Percentiles rank a stretch among this genome's conserved stretches.
phyloP scores from a whole-genome alignment of 345 rosid genomes.

The Populus tremula region DNA sequence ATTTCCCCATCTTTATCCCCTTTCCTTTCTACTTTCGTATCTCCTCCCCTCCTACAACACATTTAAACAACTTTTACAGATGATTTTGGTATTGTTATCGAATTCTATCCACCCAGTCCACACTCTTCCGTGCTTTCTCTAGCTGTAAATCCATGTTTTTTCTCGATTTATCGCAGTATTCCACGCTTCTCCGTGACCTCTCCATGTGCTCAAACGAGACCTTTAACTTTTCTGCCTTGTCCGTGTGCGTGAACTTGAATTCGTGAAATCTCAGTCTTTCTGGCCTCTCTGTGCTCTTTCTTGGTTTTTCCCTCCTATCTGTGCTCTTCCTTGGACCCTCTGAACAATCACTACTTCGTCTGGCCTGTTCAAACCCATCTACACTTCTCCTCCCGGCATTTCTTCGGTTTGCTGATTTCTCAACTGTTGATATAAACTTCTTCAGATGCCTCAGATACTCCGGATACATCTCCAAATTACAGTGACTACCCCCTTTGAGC shows the following conservation, averaged over 20 bases:
- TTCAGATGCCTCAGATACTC: constrained; percentile 86
- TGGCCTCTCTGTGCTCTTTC: constrained; percentile 57
- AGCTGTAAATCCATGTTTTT: constrained; percentile 66
- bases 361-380: constrained; percentile 49
- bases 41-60: constrained; percentile 1
- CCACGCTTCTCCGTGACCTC: constrained; percentile 90
- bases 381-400: constrained; percentile 62
- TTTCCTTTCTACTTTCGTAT: not conserved
- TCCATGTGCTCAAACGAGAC: constrained; percentile 69
- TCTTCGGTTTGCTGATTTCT: constrained; percentile 64
- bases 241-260: constrained; percentile 46
- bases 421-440: constrained; percentile 79
- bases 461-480: constrained; percentile 76
- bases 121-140: constrained; percentile 79
- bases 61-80: constrained; percentile 21
- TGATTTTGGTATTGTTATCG: not conserved
- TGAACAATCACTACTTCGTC: constrained; percentile 56
- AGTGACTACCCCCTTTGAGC: constrained; percentile 90
- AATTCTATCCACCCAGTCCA: constrained; percentile 42
- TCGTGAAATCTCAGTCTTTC: constrained; percentile 42
- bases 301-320: constrained; percentile 64
- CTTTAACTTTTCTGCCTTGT: constrained; percentile 40
- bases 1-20: not conserved
- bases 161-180: constrained; percentile 71
- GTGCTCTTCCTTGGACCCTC: constrained; percentile 75